Evolutionary conservation across 2,329 filamentous ascomycete genomes (phyloP), one percentile per base, ranked within the genome.

Genomic region (Ophiostoma pallidulum): DNA sequence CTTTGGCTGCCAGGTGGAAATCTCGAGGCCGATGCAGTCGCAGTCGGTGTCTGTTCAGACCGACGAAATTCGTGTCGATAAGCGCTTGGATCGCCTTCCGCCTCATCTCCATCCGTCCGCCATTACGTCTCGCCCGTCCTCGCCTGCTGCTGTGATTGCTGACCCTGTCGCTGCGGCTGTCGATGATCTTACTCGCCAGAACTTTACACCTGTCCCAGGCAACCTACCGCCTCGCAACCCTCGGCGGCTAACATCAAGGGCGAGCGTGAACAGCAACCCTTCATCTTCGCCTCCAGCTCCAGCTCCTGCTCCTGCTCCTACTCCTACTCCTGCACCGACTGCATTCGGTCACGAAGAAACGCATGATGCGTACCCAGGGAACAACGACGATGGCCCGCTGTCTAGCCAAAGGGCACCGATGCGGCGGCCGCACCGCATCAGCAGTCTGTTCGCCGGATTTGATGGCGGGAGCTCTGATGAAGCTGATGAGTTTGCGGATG

Each of bases 371-470:
- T 90, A 89, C 60, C 82, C 84, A 2, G 84, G 82, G 0, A 87
- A 88, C 61, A 89, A 90, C 57, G 86, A 92, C 57, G 82, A 90
- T 57, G 84, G 84, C 0, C 84, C 85, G 2, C 66, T 89, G 35
- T 80, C 81, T 1, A 68, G 64, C 47, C 72, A 77, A 13, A 75
- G 72, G 45, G 72, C 74, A 2, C 75, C 80, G 2, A 71, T 84
- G 60, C 76, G 82, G 51, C 76, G 82, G 14, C 84, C 86, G 1
- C 81, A 85, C 59, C 75, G 86, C 47, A 82, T 86, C 41, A 91
- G 85, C 64, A 92, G 86, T 60, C 69, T 94, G n/a, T 92, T 92
- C 63, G 85, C 86, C 28, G 86, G 86, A 0, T 92, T 94, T 55
- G 86, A 91, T 40, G 78, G 78, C 12, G 73, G 71, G 38, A 87